Base-by-base conservation (phyloP, 139 green algal genomes). In the Dunaliella primolecta region DNA sequence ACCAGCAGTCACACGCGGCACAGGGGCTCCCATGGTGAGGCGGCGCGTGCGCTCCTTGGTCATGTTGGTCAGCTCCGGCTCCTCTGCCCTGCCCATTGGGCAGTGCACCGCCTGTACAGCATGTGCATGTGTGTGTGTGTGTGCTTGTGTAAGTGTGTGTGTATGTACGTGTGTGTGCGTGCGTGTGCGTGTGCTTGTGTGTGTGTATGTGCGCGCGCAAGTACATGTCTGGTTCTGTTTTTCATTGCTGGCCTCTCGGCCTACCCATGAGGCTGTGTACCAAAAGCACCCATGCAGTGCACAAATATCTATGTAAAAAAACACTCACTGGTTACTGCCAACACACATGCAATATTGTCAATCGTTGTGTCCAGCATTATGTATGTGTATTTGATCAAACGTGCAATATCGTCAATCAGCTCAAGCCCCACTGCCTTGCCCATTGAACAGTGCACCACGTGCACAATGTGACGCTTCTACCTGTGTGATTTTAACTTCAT, bases 21-120 rank as follows among this genome's bases (percentile, higher is more conserved):
- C 71, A 25, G 86, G 74, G 23, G 30, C 25, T 27, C 87, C 87
- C 87, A 88, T 90, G 81, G 83, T 90, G 25, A 71, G 78, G 1
- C 81, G 1, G 30, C 55, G 71, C 31, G 83, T 87, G 36, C 64
- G 35, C 79, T 85, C 85, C 36, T 72, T 57, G 0, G 82, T 77
- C 75, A 82, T 34, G 29, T 36, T 71, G 29, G 71, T 56, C 25
- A 85, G 77, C 46, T 83, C 78, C 2, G 72, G 38, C 31, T 90
- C 84, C 55, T 87, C 81, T 1, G 78, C 78, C 1, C 36, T 46
- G 20, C 3, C 1, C 84, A 88, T 86, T 0, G 27, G 27, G 75
- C 35, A 46, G 46, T 90, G 87, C 29, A 88, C 77, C 0, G 75
- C 36, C 84, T 89, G 86, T 38, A 57, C 79, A 7, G 2, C 3